A percentile compares a stretch with the other conserved stretches of the same genome.
Conservation (phyloP, 163 green algal species). For the Chlamydomonas reinhardtii region DNA sequence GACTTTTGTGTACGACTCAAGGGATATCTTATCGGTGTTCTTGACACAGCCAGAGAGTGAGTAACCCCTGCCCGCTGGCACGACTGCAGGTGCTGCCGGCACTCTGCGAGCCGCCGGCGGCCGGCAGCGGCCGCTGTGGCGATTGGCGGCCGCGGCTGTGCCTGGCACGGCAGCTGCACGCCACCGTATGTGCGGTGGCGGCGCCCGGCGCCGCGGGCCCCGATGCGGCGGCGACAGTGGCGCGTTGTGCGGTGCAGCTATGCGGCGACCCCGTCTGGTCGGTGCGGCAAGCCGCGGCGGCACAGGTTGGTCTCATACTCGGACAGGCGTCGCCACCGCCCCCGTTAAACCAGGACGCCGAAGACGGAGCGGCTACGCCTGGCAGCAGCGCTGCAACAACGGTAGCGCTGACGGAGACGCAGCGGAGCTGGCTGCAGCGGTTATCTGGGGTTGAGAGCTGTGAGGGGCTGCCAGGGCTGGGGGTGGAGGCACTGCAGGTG, state of each 20-base stretch:
- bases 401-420: not conserved
- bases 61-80: no score
- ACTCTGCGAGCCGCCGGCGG: not conserved
- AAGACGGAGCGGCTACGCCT: not conserved
- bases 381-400: not conserved
- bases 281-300: slow-evolving; percentile 22
- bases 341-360: not conserved
- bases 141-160: slow-evolving; percentile 23
- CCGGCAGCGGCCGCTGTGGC: slow-evolving; percentile 2
- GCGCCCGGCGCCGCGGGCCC: not conserved
- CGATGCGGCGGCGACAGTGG: not conserved
- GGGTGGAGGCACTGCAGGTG: not conserved
- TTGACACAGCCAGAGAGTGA: no score
- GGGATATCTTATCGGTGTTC: no score
- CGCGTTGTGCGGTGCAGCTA: slow-evolving; percentile 5
- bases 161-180: slow-evolving; percentile 7
- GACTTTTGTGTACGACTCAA: no score
- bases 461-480: not conserved
- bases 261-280: slow-evolving; percentile 40
- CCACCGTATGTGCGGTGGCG: not conserved
- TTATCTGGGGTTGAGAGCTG: not conserved
- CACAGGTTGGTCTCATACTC: slow-evolving; percentile 14
- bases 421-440: not conserved
- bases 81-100: not conserved
- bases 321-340: not conserved